A percentile compares a stretch with the other conserved stretches of the same genome.
Evolutionary conservation across 306 rosid species (phyloP).

Genomic region (Rosa rugosa): DNA sequence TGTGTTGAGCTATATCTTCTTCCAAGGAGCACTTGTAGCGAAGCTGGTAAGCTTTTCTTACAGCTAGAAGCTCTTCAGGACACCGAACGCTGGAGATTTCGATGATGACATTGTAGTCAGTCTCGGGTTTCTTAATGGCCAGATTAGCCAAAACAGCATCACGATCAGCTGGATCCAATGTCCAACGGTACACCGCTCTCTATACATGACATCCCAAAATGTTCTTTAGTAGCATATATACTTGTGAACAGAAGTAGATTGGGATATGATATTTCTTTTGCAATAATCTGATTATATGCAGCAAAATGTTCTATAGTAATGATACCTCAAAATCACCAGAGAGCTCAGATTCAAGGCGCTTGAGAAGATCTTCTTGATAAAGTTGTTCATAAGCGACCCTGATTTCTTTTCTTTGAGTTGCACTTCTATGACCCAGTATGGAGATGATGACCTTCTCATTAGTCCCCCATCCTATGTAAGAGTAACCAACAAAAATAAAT

Average conservation of each 20-base stretch:
- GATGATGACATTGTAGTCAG: conserved; percentile 42
- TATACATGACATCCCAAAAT: conserved; percentile 4
- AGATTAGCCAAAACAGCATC: conserved; percentile 65
- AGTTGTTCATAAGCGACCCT: conserved; percentile 58
- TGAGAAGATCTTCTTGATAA: conserved; percentile 76
- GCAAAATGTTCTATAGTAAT: neutral
- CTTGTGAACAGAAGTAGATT: neutral
- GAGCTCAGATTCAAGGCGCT: conserved; percentile 84
- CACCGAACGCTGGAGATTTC: conserved; percentile 53
- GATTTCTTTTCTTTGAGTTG: conserved; percentile 58
- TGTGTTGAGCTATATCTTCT: conserved; percentile 72
- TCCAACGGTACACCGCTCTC: conserved; percentile 86
- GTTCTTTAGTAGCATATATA: neutral
- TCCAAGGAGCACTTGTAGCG: conserved; percentile 78
- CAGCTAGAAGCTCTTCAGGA: conserved; percentile 65
- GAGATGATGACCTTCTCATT: conserved; percentile 66
- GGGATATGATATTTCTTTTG: neutral
- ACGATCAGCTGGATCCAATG: conserved; percentile 68
- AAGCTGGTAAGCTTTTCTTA: conserved; percentile 64
- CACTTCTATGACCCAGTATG: conserved; percentile 65
- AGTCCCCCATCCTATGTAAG: conserved; percentile 72
- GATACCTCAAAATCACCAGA: conserved; percentile 76
- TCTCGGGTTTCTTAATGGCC: conserved; percentile 42
- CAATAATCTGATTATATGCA: neutral
- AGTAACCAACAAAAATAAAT: too few species aligned